Conservation (phyloP, 2,329 filamentous ascomycete species). For the Drechmeria coniospora region DNA sequence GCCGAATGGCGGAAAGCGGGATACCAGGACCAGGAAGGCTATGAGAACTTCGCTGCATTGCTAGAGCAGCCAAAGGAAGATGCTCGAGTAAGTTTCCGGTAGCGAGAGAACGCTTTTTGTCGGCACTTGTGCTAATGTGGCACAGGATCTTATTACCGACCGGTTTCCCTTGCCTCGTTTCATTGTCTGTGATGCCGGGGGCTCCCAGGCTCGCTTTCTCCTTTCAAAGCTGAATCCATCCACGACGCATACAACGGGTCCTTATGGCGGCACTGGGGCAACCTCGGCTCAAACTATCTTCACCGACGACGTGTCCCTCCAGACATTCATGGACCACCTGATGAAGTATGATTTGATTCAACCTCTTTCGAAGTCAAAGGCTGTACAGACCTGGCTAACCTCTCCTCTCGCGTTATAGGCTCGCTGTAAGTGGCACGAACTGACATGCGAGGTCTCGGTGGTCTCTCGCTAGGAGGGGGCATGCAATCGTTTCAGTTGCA, state of each 20-base stretch:
- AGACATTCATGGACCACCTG: slow-evolving; percentile 98
- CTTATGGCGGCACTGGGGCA: slow-evolving; percentile 72
- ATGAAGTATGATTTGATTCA: slow-evolving; percentile 62
- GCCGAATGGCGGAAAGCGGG: slow-evolving; percentile 97
- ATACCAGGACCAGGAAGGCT: slow-evolving; percentile 95
- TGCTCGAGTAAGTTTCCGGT: slow-evolving; percentile 52
- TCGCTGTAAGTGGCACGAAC: slow-evolving; percentile 50
- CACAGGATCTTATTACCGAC: slow-evolving; percentile 84
- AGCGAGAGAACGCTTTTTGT: background rate
- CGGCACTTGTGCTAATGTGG: slow-evolving; percentile 9
- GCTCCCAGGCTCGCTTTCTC: slow-evolving; percentile 92
- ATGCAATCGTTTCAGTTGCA: too few species aligned
- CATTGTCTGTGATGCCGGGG: slow-evolving; percentile 96
- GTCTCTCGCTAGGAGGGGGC: too few species aligned
- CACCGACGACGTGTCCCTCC: slow-evolving; percentile 92
- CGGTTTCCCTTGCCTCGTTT: slow-evolving; percentile 96
- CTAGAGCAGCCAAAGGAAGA: slow-evolving; percentile 93
- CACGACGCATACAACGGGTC: slow-evolving; percentile 86
- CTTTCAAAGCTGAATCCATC: slow-evolving; percentile 95
- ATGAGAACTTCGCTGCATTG: slow-evolving; percentile 83
- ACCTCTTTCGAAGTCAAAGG: background rate
- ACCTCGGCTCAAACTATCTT: slow-evolving; percentile 96
- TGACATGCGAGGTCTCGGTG: too few species aligned
- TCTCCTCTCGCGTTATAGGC: slow-evolving; percentile 16
- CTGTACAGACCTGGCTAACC: slow-evolving; percentile 5